Conservation (phyloP, 2,329 filamentous ascomycete species). For the Fusarium transvaalense region DNA sequence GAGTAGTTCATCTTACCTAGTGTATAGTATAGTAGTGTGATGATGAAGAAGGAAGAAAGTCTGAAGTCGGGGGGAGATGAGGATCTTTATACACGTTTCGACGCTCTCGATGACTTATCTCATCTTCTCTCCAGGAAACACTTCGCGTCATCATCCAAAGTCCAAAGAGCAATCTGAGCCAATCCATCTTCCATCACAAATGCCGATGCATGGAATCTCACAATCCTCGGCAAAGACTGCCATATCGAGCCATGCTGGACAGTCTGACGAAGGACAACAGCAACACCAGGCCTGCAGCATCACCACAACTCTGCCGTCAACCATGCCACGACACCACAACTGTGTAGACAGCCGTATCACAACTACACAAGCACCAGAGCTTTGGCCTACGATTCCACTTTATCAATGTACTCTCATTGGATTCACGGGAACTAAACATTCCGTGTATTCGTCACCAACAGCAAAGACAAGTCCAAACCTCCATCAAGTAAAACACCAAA, state of each 20-base stretch:
- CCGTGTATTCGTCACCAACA: background rate
- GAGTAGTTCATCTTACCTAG: background rate
- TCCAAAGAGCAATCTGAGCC: accelerated
- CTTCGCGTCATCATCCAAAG: background rate
- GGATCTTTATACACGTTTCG: background rate
- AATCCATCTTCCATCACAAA: background rate
- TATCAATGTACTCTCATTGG: background rate
- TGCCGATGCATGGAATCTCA: accelerated
- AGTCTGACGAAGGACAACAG: background rate
- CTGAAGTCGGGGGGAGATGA: background rate
- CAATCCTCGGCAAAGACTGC: background rate
- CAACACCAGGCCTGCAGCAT: background rate
- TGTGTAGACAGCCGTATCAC: background rate
- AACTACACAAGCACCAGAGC: background rate
- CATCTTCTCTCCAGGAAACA: background rate
- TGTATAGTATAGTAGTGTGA: background rate
- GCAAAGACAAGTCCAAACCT: background rate
- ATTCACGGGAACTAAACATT: background rate
- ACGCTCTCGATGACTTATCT: background rate
- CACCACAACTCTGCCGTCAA: background rate
- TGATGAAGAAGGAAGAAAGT: background rate
- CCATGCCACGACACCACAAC: background rate
- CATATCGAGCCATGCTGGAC: background rate
- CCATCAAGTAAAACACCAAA: too few species aligned
- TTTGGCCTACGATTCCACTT: background rate